phyloP scores from a whole-genome alignment of 441 rosid genomes.

The Adansonia rubrostipa region DNA sequence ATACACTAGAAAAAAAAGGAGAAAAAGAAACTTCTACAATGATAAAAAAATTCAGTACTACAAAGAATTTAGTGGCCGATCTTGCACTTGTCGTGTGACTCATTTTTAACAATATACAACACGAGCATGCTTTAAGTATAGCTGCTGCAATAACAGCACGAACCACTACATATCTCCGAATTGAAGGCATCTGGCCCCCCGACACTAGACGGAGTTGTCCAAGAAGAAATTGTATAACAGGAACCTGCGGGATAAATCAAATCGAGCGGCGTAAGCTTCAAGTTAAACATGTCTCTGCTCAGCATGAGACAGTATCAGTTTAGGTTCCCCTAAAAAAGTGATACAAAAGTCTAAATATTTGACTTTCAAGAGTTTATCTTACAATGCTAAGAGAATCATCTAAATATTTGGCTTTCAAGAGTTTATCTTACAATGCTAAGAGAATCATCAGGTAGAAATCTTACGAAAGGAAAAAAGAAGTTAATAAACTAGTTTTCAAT shows the following conservation, averaged over 20 bases:
- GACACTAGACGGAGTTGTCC: constrained; percentile 89
- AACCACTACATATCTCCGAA: constrained; percentile 94
- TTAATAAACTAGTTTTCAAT: neutral
- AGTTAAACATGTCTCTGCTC: neutral
- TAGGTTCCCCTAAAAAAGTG: neutral
- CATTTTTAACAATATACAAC: constrained; percentile 6
- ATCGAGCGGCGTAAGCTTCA: neutral
- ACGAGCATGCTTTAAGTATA: constrained; percentile 46
- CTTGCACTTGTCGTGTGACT: neutral
- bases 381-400: no score
- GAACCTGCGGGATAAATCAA: constrained; percentile 60
- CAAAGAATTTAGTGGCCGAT: neutral
- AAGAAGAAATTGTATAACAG: constrained; percentile 90
- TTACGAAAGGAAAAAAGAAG: neutral
- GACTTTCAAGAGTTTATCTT: no score
- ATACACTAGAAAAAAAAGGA: no score
- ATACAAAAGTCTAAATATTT: no score
- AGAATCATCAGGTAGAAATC: neutral
- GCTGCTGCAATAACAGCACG: constrained; percentile 95
- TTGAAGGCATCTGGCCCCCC: constrained; percentile 92
- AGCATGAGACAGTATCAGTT: neutral
- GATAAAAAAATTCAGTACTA: neutral
- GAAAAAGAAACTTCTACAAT: neutral
- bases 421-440: no score
- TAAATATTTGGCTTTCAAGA: no score